Evolutionary conservation across 495 filamentous ascomycete species (phyloP).

Genomic region (Penicillium lagena): DNA sequence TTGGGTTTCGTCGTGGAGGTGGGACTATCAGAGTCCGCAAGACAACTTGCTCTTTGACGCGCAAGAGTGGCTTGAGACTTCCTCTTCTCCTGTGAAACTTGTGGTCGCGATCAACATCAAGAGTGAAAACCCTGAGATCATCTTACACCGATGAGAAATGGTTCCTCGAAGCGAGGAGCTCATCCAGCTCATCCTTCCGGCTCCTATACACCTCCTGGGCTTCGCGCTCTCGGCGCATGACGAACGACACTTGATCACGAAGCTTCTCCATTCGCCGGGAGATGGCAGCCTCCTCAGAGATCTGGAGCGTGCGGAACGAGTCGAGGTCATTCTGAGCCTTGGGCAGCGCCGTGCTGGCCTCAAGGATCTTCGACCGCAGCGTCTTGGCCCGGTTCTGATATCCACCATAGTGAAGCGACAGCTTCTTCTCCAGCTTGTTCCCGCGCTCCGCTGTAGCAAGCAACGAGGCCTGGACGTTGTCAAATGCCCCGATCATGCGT

Average conservation of each 20-base stretch:
- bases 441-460: constrained; percentile 66
- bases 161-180: constrained; percentile 32
- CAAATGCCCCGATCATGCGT: constrained; percentile 38
- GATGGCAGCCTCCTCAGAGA: constrained; percentile 72
- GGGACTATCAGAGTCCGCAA: constrained; percentile 14
- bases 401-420: constrained; percentile 79
- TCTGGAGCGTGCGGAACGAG: constrained; percentile 67
- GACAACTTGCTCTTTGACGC: constrained; percentile 16
- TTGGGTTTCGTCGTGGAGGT: constrained; percentile 13
- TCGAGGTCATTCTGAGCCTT: constrained; percentile 66
- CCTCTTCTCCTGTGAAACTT: constrained; percentile 13
- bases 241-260: constrained; percentile 74
- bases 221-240: constrained; percentile 79
- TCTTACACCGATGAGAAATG: constrained; percentile 11
- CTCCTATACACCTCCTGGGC: constrained; percentile 79
- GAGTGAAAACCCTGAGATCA: constrained; percentile 10
- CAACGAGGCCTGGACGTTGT: constrained; percentile 62
- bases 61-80: constrained; percentile 13
- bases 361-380: constrained; percentile 71
- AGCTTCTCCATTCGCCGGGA: constrained; percentile 65
- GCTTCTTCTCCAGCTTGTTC: constrained; percentile 88
- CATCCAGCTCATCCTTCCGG: constrained; percentile 71
- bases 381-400: constrained; percentile 83
- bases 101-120: constrained; percentile 14
- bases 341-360: constrained; percentile 70